Evolutionary conservation across 495 filamentous ascomycete genomes (phyloP).

Genomic region (Penicillium pancosmium): DNA sequence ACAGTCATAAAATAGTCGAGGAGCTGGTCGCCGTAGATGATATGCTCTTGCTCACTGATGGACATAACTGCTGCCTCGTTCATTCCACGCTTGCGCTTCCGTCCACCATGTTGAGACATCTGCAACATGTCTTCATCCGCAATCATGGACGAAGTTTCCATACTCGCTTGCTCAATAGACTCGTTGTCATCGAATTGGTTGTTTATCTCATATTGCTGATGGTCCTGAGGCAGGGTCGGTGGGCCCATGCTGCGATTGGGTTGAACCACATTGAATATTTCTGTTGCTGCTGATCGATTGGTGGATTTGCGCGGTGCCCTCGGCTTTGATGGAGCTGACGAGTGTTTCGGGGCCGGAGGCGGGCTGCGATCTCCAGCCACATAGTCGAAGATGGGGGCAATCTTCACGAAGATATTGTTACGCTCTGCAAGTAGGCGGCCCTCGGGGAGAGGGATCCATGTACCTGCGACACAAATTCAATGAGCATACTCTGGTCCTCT

Average conservation of each 20-base stretch:
- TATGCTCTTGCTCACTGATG: constrained; percentile 75
- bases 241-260: constrained; percentile 46
- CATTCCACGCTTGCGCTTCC: constrained; percentile 74
- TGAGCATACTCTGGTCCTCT: constrained; percentile 16
- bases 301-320: constrained; percentile 59
- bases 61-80: constrained; percentile 63
- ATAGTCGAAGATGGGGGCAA: constrained; percentile 88
- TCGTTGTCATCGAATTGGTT: constrained; percentile 75
- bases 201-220: constrained; percentile 59
- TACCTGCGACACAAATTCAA: constrained; percentile 57
- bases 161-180: constrained; percentile 75
- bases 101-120: constrained; percentile 64
- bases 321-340: constrained; percentile 67
- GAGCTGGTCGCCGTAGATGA: constrained; percentile 87
- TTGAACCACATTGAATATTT: constrained; percentile 45
- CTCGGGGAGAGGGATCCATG: constrained; percentile 89
- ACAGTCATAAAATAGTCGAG: constrained; percentile 93
- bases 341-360: constrained; percentile 91
- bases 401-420: constrained; percentile 79
- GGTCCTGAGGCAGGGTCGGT: constrained; percentile 55
- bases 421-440: constrained; percentile 80
- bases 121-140: constrained; percentile 77
- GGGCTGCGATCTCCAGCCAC: constrained; percentile 82
- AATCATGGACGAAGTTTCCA: constrained; percentile 79
- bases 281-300: constrained; percentile 36